phyloP scores from a whole-genome alignment of 306 rosid species.

The Corylus heterophylla region DNA sequence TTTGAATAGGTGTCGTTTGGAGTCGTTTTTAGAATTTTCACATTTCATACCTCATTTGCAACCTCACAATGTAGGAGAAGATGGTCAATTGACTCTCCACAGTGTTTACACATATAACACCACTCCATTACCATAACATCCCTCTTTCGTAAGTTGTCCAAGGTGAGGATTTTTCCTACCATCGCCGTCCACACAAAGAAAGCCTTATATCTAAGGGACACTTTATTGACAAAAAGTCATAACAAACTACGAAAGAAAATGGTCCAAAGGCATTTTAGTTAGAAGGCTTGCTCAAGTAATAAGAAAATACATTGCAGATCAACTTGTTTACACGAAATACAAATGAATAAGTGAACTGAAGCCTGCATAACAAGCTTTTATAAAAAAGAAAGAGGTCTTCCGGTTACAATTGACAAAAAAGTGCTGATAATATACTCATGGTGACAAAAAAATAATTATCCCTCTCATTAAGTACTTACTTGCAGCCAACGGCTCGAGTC shows the following conservation, averaged over 20 bases:
- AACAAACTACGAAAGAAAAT: not conserved
- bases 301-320: not conserved
- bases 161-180: no score
- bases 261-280: not conserved
- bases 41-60: no score
- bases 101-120: no score
- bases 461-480: slow-evolving; percentile 58
- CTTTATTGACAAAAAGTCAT: not conserved
- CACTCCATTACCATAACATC: no score
- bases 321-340: not conserved
- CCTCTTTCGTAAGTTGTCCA: no score
- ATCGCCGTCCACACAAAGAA: no score
- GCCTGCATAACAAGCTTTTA: not conserved
- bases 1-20: no score
- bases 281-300: not conserved
- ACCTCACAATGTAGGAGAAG: no score
- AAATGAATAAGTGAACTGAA: not conserved
- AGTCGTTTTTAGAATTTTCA: no score
- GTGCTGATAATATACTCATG: not conserved
- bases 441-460: not conserved
- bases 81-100: no score
- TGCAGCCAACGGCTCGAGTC: slow-evolving; percentile 96
- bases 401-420: not conserved
- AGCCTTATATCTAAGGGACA: not conserved
- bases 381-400: not conserved